Percentiles rank a stretch among this genome's conserved stretches.
These are phyloP conservation scores for Panellus pusillus DNA, from an alignment of 768 basidiomycete genomes.

Conservation along the genomic window DNA sequence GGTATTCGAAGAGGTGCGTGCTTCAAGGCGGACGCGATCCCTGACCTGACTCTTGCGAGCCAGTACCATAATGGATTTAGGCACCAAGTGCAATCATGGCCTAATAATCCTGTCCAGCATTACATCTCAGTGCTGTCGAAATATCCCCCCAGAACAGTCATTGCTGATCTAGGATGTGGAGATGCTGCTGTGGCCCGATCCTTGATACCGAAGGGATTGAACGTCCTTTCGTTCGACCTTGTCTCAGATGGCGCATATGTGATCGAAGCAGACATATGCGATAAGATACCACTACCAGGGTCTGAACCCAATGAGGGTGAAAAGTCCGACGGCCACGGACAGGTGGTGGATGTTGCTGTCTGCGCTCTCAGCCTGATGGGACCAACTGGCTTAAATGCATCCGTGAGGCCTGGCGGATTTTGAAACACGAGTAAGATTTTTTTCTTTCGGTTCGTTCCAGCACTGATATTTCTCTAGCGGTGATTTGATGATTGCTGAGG, in stretches of 20 bases:
- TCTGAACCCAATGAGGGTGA: conserved; percentile 48
- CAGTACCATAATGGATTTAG: conserved; percentile 97
- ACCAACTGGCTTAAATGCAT: conserved; percentile 94
- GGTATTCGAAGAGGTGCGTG: conserved; percentile 77
- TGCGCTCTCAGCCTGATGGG: conserved; percentile 96
- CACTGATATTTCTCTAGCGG: conserved; percentile 48
- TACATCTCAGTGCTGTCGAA: conserved; percentile 67
- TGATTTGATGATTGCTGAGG: conserved; percentile 85
- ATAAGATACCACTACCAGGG: conserved; percentile 81
- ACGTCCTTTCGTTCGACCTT: conserved; percentile 78
- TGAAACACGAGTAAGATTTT: conserved; percentile 71
- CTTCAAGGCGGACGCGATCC: conserved; percentile 1
- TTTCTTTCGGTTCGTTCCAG: neutral
- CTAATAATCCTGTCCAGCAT: conserved; percentile 86
- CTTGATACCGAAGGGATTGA: conserved; percentile 66
- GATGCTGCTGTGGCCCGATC: conserved; percentile 84
- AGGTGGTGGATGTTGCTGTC: conserved; percentile 87
- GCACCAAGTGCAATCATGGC: conserved; percentile 90
- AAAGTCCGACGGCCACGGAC: conserved; percentile 54
- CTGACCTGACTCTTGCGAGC: neutral
- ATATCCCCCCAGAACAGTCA: conserved; percentile 66
- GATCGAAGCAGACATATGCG: conserved; percentile 87
- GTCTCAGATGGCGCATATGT: conserved; percentile 75
- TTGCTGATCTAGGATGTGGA: conserved; percentile 95
- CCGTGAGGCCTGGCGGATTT: conserved; percentile 84